Evolutionary conservation across 768 basidiomycete species (phyloP).

Genomic region (Mrakia gelida): DNA sequence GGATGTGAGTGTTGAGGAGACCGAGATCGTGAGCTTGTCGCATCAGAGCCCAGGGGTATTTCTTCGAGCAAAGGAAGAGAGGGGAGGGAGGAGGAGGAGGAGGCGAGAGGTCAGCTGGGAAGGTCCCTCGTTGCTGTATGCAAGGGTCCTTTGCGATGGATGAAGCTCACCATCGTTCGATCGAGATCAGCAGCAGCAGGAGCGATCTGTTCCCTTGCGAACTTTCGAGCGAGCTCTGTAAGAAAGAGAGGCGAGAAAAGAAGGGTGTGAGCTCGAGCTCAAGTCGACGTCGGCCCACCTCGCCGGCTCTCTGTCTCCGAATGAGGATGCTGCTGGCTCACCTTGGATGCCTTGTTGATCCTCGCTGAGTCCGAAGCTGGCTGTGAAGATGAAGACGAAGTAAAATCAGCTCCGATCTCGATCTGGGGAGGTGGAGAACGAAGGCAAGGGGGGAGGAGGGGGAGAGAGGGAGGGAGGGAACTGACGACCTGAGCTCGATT

Average conservation of each 20-base stretch:
- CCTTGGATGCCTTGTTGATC: slow-evolving; percentile 45
- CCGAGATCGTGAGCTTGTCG: slow-evolving; percentile 46
- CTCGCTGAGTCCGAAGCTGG: slow-evolving; percentile 42
- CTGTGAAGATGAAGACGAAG: background rate
- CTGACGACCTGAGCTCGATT: no score
- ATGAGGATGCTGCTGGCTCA: slow-evolving; percentile 12
- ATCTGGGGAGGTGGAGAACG: no score
- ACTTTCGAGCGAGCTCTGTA: slow-evolving; percentile 40
- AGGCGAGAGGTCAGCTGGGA: background rate
- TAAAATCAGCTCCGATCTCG: no score
- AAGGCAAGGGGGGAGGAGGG: no score
- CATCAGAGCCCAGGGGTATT: slow-evolving; percentile 46
- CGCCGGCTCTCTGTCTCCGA: background rate
- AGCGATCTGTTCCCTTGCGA: slow-evolving; percentile 40
- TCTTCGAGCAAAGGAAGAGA: slow-evolving; percentile 30
- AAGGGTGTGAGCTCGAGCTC: background rate
- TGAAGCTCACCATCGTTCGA: slow-evolving; percentile 40
- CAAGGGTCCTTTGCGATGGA: background rate
- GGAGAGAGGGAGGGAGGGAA: no score
- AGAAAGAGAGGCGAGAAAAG: no score
- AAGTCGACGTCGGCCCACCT: background rate
- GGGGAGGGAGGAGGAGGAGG: background rate
- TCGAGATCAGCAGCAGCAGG: slow-evolving; percentile 47
- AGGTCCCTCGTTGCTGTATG: background rate
- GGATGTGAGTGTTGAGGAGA: slow-evolving; percentile 46